Base-by-base conservation (phyloP, 2,329 filamentous ascomycete species). In the Sporothrix dimorphospora region DNA sequence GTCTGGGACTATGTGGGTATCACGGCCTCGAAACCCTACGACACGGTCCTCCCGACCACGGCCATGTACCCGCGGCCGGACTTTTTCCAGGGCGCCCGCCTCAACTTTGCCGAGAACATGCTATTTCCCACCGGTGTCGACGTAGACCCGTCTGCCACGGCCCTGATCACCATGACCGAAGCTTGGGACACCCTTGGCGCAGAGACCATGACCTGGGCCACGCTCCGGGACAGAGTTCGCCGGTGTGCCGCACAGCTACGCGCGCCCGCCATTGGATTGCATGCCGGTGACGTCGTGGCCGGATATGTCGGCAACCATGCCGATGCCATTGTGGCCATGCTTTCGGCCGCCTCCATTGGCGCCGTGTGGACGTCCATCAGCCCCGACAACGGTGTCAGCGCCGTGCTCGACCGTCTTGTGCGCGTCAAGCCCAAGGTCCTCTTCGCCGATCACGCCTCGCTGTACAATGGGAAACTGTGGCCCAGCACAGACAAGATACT, bases 101-200 rank as follows among this genome's bases (percentile, higher is more conserved):
- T 98, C 75, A 99, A 98, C 81, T 98, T 98, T 79, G 94, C 95
- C 34, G 93, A 98, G 83, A 99, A 99, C 80, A 85, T 98, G 70
- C 89, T 99, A 3, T 98, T 91, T 80, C 95, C 95, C 9, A 61
- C 75, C 3, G 71, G 69, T 3, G 85, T 85, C 67, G 83, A 87
- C 49, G 81, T 89, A 7, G 83, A 91, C 74, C 87, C 90, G 68
- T 81, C 89, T 61, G 85, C 87, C 4, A 81, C 88, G 7, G 94
- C 94, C 21, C 86, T 97, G 61, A 92, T 98, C 77, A 92, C 92
- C 34, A 91, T 89, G 4, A 97, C 94, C 12, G 95, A 98, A 82
- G 80, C 69, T 19, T 75, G 85, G 19, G 89, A 88, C 87, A 92
- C 77, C 84, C 85, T 38, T 2, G 55, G 69, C 30, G 66, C 68